A percentile compares a stretch with the other conserved stretches of the same genome.
These are phyloP conservation scores for Nicotiana benthamiana DNA, from an alignment of 257 asterid genomes.

Conservation along the genomic window DNA sequence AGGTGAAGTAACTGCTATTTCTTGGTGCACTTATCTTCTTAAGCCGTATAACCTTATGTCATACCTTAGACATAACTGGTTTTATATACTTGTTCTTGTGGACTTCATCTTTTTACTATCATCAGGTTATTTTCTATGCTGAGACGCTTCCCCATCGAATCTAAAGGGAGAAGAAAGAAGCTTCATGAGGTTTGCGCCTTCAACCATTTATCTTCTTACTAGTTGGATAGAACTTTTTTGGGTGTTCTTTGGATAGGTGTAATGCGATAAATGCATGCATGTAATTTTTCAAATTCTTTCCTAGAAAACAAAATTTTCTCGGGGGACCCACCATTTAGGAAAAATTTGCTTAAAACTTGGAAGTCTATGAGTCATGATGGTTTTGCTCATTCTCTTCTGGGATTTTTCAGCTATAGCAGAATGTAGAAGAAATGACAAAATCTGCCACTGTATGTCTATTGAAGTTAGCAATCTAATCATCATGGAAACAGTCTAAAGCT, in stretches of 20 bases:
- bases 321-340: not conserved
- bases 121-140: conserved; percentile 82
- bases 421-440: not conserved
- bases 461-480: not conserved
- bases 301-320: not conserved
- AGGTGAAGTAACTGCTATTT: conserved; percentile 35
- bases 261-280: not conserved
- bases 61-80: not conserved
- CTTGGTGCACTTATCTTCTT: not conserved
- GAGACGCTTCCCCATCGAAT: conserved; percentile 88
- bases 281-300: not conserved
- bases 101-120: not conserved
- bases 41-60: not conserved
- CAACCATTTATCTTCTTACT: not conserved
- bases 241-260: not conserved
- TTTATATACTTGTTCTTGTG: not conserved
- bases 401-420: not conserved
- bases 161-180: conserved; percentile 94
- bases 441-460: not conserved
- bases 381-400: not conserved
- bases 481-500: not conserved
- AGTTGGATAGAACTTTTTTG: not conserved
- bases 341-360: not conserved
- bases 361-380: not conserved
- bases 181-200: conserved; percentile 29